Base-by-base conservation (phyloP, 345 rosid species). In the Hibiscus tridactylites region DNA sequence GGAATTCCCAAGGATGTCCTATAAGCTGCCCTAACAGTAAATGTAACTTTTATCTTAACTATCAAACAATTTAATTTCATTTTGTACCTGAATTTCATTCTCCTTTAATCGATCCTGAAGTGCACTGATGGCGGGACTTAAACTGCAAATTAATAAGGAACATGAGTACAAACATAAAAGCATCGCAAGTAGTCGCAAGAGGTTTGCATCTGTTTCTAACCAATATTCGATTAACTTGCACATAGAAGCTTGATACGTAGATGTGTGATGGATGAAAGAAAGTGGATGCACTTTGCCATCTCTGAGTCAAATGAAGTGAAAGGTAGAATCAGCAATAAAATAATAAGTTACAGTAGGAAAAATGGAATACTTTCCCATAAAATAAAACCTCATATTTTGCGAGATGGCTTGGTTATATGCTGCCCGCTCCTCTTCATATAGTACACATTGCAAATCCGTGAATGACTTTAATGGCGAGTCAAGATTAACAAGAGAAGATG, bases 171-270 rank as follows among this genome's bases (percentile, higher is more conserved):
- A 52, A 71, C 16, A 62, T 61, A 62, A 54, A 26, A 2, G 35
- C 44, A 57, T 62, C 9, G 57, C 15, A 28, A 39, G 71, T 53
- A 76, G 54, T 17, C n/a, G 35, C 42, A 63, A 72, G 61, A 67
- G 44, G 42, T 7, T 16, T 71, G 64, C 33, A 68, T 15, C 10
- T 69, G 75, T 61, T 65, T 76, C 97, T 77, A 65, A 94, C 99
- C 99, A 95, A 75, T 92, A 89, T 70, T 95, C 99, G 9, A 95
- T 95, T 73, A 95, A 80, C 80, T 92, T 95, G 93, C 97, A 95
- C 85, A 92, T 78, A 61, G 99, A 88, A 74, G 99, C 96, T 81
- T 92, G 97, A 81, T 95, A 95, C 6, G 97, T 95, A 2, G 97
- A 88, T 46, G 97, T 87, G 84, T 92, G 96, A 82, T 95, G 97